Base-by-base conservation (phyloP, 192 early-diverging fungal genomes). In the Dissophora globulifera region DNA sequence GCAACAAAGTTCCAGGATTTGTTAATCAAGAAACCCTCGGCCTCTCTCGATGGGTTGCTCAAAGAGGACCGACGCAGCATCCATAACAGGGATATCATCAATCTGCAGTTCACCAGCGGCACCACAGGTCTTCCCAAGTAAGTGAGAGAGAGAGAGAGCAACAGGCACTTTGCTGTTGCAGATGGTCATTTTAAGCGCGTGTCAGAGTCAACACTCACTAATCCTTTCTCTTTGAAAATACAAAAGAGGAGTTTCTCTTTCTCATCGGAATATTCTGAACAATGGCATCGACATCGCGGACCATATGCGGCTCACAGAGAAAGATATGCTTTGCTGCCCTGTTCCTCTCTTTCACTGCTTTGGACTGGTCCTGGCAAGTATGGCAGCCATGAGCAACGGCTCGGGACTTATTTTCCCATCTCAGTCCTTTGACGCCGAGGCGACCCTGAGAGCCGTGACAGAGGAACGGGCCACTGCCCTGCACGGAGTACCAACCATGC, bases 311-410 rank as follows among this genome's bases (percentile, higher is more conserved):
- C 50, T 75, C 20, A 79, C 84, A 12, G 74, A 63, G 17, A 59
- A 68, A 22, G 84, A 85, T 48, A n/a, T 58, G 15, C 66, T 85
- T 23, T 81, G 79, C 60, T 72, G 65, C 32, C 84, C 84, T 11
- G 75, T 83, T 13, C 84, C 84, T n/a, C 69, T 85, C 50, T 85
- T 80, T 54, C 84, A 85, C 51, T 85, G 84, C 67, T 85, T 85
- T 57, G 84, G 84, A 26, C 56, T 85, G 55, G 84, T 85, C 30
- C 60, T 85, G 22, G 55, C 68, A 12, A 81, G 76, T 35, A 49
- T 85, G 30, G 84, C 84, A 11, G 69, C 76, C 27, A 68, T 82
- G 58, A 75, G 79, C 8, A 78, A 85, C 49, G 84, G 84, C 0
- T 32, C 79, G 0, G 57, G 79, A 2, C 54, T 83, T 31, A 59